Conservation (phyloP, 2,329 filamentous ascomycete genomes). For the Cylindrodendrum hubeiense region DNA sequence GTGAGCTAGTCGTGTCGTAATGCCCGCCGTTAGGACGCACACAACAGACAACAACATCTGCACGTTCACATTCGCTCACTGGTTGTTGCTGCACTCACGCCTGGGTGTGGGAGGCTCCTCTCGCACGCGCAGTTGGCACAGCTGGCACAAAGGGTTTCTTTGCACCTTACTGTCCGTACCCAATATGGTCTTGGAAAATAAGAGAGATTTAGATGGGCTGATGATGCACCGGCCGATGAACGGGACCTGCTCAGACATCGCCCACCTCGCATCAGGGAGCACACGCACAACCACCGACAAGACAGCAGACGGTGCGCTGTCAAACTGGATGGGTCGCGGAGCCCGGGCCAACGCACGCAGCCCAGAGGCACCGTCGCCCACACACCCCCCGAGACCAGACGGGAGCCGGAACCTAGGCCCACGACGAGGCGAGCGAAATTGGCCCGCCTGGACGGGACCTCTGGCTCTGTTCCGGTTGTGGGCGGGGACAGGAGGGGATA, state of each 20-base stretch:
- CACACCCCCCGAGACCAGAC: background rate
- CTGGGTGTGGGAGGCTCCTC: background rate
- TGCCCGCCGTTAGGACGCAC: background rate
- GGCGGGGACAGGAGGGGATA: background rate
- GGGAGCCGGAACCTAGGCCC: background rate
- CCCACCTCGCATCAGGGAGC: slow-evolving; percentile 7
- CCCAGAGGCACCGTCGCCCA: background rate
- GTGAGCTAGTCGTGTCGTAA: slow-evolving; percentile 9
- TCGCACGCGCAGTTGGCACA: background rate
- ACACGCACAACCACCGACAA: slow-evolving; percentile 1
- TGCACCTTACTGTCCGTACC: background rate
- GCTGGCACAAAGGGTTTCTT: slow-evolving; percentile 3
- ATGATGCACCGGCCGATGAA: background rate
- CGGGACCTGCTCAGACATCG: slow-evolving; percentile 12
- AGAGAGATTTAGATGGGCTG: slow-evolving; percentile 16
- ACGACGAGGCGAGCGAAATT: slow-evolving; percentile 23
- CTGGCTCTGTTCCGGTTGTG: slow-evolving; percentile 11
- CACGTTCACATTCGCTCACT: background rate
- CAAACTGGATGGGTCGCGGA: slow-evolving; percentile 5
- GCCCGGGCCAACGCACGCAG: slow-evolving; percentile 5
- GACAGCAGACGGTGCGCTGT: slow-evolving; percentile 13
- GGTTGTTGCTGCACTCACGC: background rate
- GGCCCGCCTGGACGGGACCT: slow-evolving; percentile 11
- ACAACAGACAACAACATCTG: background rate
- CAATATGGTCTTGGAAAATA: background rate